phyloP scores from a whole-genome alignment of 345 rosid genomes.

The Euphorbia lathyris region DNA sequence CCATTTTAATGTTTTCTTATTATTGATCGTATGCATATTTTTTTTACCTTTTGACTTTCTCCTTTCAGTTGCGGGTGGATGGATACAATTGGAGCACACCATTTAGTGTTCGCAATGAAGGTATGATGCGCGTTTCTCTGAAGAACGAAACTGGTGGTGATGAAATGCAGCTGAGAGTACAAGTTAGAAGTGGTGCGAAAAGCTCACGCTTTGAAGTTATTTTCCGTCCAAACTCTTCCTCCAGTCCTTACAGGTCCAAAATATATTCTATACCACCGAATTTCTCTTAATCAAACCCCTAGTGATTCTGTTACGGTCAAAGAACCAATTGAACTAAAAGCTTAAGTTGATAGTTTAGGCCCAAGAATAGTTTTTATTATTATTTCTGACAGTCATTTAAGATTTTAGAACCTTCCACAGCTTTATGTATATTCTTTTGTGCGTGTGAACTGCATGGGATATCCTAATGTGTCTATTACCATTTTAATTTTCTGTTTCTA shows the following conservation, averaged over 20 bases:
- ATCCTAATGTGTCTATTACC: neutral
- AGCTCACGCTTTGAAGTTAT: constrained; percentile 86
- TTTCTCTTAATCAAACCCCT: constrained; percentile 8
- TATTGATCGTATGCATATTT: constrained; percentile 4
- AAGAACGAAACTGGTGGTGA: constrained; percentile 49
- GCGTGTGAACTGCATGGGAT: neutral
- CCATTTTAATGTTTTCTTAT: neutral
- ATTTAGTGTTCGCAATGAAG: constrained; percentile 76
- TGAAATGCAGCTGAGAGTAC: constrained; percentile 61
- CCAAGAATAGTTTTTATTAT: no score
- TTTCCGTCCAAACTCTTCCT: constrained; percentile 73
- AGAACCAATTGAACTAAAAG: no score
- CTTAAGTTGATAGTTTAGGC: no score
- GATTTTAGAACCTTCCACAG: neutral
- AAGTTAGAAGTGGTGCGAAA: constrained; percentile 89
- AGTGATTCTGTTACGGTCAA: neutral
- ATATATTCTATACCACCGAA: constrained; percentile 1
- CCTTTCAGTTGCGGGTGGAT: constrained; percentile 61
- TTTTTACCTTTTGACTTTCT: constrained; percentile 10
- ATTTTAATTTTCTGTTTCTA: neutral
- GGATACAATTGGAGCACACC: constrained; percentile 90
- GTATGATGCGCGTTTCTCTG: constrained; percentile 65
- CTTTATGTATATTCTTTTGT: constrained; percentile 1
- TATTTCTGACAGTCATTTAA: no score
- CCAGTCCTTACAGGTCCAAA: constrained; percentile 88